Evolutionary conservation across 768 basidiomycete genomes (phyloP).

Genomic region (Tephrocybe rancida): DNA sequence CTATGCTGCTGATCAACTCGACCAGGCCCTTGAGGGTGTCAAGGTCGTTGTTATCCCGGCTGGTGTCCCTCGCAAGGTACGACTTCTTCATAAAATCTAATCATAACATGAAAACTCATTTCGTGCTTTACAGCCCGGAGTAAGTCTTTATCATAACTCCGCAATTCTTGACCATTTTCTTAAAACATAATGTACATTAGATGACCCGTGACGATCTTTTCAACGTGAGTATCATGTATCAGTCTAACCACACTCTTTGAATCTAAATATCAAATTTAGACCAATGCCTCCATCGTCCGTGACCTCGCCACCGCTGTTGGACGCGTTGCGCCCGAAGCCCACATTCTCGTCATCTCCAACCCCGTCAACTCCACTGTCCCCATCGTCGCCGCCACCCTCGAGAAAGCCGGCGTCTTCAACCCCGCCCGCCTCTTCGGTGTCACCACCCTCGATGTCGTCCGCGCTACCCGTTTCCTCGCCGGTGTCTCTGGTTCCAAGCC

Average conservation of each 20-base stretch:
- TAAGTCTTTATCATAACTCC: constrained; percentile 45
- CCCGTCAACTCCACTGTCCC: constrained; percentile 98
- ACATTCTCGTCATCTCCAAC: constrained; percentile 97
- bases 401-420: constrained; percentile 92
- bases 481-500: constrained; percentile 69
- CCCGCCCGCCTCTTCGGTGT: constrained; percentile 91
- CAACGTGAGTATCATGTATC: constrained; percentile 71
- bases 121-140: constrained; percentile 64
- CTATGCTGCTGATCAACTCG: constrained; percentile 84
- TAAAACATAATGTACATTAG: constrained; percentile 44
- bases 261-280: constrained; percentile 43
- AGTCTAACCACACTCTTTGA: neutral
- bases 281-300: constrained; percentile 96
- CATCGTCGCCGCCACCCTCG: constrained; percentile 90
- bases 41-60: constrained; percentile 97
- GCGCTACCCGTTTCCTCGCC: constrained; percentile 88
- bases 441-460: constrained; percentile 97
- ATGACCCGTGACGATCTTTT: constrained; percentile 98
- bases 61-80: constrained; percentile 97
- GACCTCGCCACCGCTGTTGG: constrained; percentile 91
- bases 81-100: constrained; percentile 20
- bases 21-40: constrained; percentile 85
- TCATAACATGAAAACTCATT: constrained; percentile 23
- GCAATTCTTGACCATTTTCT: constrained; percentile 25
- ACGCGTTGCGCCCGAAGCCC: constrained; percentile 87